Percentiles rank a stretch among this genome's conserved stretches.
Evolutionary conservation across 2,329 filamentous ascomycete genomes (phyloP).

Genomic region (Pseudocercospora ulei): DNA sequence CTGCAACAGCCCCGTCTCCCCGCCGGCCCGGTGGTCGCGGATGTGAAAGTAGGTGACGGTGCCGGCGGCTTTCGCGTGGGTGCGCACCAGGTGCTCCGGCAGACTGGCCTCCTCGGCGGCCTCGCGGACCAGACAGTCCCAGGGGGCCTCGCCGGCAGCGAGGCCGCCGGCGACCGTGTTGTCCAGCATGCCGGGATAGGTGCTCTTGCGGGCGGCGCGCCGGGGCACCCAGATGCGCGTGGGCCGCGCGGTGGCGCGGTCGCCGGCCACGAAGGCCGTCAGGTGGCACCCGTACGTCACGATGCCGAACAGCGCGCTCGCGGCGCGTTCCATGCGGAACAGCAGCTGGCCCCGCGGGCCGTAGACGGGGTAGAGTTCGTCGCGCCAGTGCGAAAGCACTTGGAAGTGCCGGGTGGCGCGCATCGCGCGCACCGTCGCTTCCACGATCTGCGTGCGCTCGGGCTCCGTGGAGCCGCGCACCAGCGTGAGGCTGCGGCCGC

Average conservation of each 20-base stretch:
- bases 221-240: constrained; percentile 78
- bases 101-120: constrained; percentile 81
- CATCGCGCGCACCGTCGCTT: constrained; percentile 56
- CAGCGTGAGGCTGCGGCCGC: constrained; percentile 54
- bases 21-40: constrained; percentile 63
- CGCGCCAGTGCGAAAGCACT: constrained; percentile 66
- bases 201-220: constrained; percentile 66
- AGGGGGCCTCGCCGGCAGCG: constrained; percentile 66
- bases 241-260: constrained; percentile 41
- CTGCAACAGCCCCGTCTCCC: constrained; percentile 71
- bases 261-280: constrained; percentile 52
- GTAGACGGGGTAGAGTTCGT: constrained; percentile 73
- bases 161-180: constrained; percentile 87
- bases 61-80: constrained; percentile 51
- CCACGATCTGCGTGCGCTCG: constrained; percentile 52
- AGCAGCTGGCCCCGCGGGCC: constrained; percentile 50
- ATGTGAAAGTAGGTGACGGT: constrained; percentile 79
- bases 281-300: constrained; percentile 71
- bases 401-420: constrained; percentile 61
- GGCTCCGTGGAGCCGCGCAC: constrained; percentile 47
- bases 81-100: constrained; percentile 57
- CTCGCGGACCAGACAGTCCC: constrained; percentile 76
- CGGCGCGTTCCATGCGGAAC: constrained; percentile 68
- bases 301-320: constrained; percentile 62
- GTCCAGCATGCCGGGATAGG: constrained; percentile 84